Base-by-base conservation (phyloP, 768 basidiomycete genomes). In the Podaxis rugospora region DNA sequence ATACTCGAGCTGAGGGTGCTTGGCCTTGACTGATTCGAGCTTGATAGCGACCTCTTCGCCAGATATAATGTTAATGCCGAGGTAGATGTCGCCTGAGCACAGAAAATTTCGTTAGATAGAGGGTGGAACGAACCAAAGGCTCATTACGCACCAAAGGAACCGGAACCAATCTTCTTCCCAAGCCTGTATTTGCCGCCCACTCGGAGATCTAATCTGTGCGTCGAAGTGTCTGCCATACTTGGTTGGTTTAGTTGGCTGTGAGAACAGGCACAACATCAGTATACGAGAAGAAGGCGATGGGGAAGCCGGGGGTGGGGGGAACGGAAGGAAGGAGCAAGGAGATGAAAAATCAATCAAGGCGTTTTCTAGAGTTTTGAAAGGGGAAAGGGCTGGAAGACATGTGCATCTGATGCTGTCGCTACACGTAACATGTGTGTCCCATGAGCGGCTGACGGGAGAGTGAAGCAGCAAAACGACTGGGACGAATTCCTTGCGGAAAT, bases 41-140 rank as follows among this genome's bases (percentile, higher is more conserved):
- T 99, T 99, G 84, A 99, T 99, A 72, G 95, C 97, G 63, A 98
- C 96, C 73, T 98, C 97, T 74, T 99, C 97, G 25, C 96, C 96
- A 16, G 96, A 98, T 72, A 98, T 98, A 80, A 99, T 98, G 83
- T 98, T 99, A 75, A 97, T 96, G 61, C 97, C 97, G 64, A 98
- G 92, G 75, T 98, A 98, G 77, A 99, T 98, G 73, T 98, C 96
- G 75, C 95, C 96, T 96, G 46, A 53, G 50, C 42, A 50, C 54
- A 21, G 40, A 18, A 39, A 23, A 18, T 55, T 51, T 46, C 42
- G 46, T 61, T 62, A 69, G 23, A 32, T 66, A 40, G 46, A 54
- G 55, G 13, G 25, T 32, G 40, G 36, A 56, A 23, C 44, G 32
- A 62, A 44, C 28, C 25, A 63, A 55, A 50, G 58, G 42, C 37